These are phyloP conservation scores for Coemansia umbellata DNA, from an alignment of 192 early-diverging fungal species.

Conservation along the genomic window DNA sequence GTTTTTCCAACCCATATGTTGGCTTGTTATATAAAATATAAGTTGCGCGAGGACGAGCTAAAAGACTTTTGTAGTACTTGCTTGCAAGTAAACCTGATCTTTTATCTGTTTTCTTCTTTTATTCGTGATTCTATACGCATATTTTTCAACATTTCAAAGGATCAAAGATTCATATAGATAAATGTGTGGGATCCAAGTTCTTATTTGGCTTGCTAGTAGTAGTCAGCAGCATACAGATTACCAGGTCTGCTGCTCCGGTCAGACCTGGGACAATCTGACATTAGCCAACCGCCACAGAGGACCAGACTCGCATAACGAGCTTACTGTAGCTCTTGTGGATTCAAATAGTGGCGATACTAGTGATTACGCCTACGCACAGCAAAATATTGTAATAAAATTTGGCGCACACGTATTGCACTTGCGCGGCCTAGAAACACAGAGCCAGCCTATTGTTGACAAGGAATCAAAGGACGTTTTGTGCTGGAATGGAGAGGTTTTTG, in stretches of 20 bases:
- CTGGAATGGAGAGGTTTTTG: conserved; percentile 94
- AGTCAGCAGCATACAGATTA: too few relatives aligned
- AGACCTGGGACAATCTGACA: conserved; percentile 18
- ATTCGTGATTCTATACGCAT: too few relatives aligned
- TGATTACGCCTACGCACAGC: conserved; percentile 6
- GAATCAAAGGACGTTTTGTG: conserved; percentile 54
- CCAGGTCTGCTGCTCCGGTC: not conserved
- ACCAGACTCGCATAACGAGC: conserved; percentile 19
- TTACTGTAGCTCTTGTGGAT: not conserved
- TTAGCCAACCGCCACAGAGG: conserved; percentile 30
- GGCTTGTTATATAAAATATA: too few relatives aligned
- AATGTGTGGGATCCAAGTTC: conserved; percentile 41
- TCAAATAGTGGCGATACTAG: too few relatives aligned
- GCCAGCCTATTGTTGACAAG: conserved; percentile 57
- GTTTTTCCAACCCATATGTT: too few relatives aligned
- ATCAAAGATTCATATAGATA: too few relatives aligned
- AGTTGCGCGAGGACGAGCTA: too few relatives aligned
- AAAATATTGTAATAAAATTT: conserved; percentile 1
- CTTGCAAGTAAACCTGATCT: too few relatives aligned
- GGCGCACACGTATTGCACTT: conserved; percentile 64
- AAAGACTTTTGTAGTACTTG: too few relatives aligned
- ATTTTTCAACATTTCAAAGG: too few relatives aligned
- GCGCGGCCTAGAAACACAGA: conserved; percentile 54
- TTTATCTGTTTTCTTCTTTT: too few relatives aligned
- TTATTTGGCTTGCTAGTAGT: conserved; percentile 2